phyloP scores from a whole-genome alignment of 2,329 filamentous ascomycete species.

The Talaromyces amestolkiae region DNA sequence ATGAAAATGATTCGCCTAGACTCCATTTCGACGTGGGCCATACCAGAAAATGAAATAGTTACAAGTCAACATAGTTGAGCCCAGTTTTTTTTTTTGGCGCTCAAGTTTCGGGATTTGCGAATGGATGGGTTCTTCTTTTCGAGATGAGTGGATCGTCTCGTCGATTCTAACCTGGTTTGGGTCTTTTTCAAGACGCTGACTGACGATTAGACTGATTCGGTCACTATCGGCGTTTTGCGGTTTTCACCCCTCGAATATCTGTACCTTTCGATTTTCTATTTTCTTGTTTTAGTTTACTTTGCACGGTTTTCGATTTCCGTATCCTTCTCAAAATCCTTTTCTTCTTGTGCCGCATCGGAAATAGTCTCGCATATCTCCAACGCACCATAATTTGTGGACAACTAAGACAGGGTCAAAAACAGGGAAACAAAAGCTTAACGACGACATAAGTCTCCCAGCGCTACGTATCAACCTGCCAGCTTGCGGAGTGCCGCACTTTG shows the following conservation, averaged over 20 bases:
- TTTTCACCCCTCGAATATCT: not conserved
- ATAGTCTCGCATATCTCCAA: conserved; percentile 18
- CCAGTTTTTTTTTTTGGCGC: not conserved
- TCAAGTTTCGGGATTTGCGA: conserved; percentile 1
- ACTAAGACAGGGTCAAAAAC: conserved; percentile 1
- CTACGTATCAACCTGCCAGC: not conserved
- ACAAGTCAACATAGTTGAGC: not conserved
- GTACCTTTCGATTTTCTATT: not conserved
- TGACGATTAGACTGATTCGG: not conserved
- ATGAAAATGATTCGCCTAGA: not conserved
- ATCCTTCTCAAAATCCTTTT: not conserved
- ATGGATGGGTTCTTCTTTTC: not conserved
- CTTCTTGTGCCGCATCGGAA: conserved; percentile 9
- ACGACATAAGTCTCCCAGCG: not conserved
- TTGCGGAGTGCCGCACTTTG: not conserved
- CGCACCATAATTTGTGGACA: conserved; percentile 11
- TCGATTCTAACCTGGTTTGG: not conserved
- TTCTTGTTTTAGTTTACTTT: not conserved
- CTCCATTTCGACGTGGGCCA: conserved; percentile 4
- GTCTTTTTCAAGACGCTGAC: not conserved
- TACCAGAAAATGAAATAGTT: not conserved
- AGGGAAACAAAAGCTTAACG: not conserved
- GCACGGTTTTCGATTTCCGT: not conserved
- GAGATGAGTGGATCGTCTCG: not conserved
- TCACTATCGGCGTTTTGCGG: not conserved